Evolutionary conservation across 2,329 filamentous ascomycete species (phyloP), one percentile per base, ranked within the genome.

Genomic region (Trichoderma asperellum): DNA sequence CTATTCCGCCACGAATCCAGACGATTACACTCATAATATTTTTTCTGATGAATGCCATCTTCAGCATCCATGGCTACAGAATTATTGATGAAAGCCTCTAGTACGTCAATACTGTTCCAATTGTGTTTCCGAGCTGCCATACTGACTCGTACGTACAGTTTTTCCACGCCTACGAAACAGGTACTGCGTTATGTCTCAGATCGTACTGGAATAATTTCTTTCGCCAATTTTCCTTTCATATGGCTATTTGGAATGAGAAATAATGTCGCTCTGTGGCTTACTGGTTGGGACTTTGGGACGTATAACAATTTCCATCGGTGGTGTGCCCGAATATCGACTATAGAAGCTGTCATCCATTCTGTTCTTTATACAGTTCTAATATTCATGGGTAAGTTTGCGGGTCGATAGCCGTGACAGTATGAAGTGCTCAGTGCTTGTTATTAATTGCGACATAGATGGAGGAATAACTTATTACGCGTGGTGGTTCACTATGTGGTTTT

Each of bases 181-280:
- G 57, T 79, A 0, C 79, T 81, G 52, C 86, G 88, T 0, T 90
- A 89, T 68, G 81, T 88, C 0, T 86, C 87, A 0, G 88, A 91
- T 70, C 84, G 90, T 11, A 89, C 88, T 0, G 89, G 89, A 0
- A 85, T 89, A 37, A 82, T 92, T 29, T 86, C 88, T 0, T 87
- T 89, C 72, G 87, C 86, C 4, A 90, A 90, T 71, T 83, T 92
- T 7, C 87, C 88, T 0, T 74, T 90, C 2, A 79, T 91, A 0
- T 91, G 89, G 88, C 77, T 92, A 0, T 92, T 92, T 72, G 87
- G 86, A 0, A 87, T 87, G 75, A 82, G 90, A 11, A 92, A 92
- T 71, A 91, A 92, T 63, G 74, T 89, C 0, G 82, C 91, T 18
- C 80, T 91, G 67, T 90, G 87, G 87, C 75, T 88, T 0, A 92